These are phyloP conservation scores for Camillea tinctor DNA, from an alignment of 2,329 filamentous ascomycete genomes.

Conservation along the genomic window DNA sequence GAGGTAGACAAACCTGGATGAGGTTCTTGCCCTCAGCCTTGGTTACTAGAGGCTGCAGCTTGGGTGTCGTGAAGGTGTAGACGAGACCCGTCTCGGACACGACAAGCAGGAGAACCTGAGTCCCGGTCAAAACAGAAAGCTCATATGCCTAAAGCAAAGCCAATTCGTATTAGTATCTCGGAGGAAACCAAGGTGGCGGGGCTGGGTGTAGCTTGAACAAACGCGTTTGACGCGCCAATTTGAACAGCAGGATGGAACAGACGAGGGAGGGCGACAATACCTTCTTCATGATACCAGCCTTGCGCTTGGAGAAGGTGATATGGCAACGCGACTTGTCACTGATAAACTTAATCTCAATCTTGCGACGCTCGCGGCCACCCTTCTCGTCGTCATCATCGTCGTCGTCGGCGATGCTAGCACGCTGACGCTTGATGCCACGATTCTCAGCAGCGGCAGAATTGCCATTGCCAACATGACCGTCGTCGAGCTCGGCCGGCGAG, in stretches of 20 bases:
- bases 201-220: background rate
- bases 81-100: constrained; percentile 97
- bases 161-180: constrained; percentile 23
- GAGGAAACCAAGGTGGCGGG: constrained; percentile 2
- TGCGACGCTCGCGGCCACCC: constrained; percentile 93
- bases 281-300: constrained; percentile 99
- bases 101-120: constrained; percentile 92
- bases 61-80: constrained; percentile 97
- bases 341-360: constrained; percentile 99
- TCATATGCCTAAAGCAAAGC: constrained; percentile 77
- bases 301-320: constrained; percentile 99
- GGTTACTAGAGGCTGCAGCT: constrained; percentile 95
- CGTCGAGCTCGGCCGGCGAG: constrained; percentile 72
- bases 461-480: constrained; percentile 73
- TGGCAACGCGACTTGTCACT: constrained; percentile 99
- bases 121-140: constrained; percentile 93
- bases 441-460: constrained; percentile 62
- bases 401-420: constrained; percentile 81
- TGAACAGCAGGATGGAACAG: constrained; percentile 10
- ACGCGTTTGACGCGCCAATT: constrained; percentile 17
- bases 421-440: constrained; percentile 87
- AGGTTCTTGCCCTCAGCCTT: constrained; percentile 99
- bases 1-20: constrained; percentile 72
- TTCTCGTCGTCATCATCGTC: constrained; percentile 98
- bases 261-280: constrained; percentile 51